These are phyloP conservation scores for Verticillium nubilum DNA, from an alignment of 2,329 filamentous ascomycete genomes.

Conservation along the genomic window DNA sequence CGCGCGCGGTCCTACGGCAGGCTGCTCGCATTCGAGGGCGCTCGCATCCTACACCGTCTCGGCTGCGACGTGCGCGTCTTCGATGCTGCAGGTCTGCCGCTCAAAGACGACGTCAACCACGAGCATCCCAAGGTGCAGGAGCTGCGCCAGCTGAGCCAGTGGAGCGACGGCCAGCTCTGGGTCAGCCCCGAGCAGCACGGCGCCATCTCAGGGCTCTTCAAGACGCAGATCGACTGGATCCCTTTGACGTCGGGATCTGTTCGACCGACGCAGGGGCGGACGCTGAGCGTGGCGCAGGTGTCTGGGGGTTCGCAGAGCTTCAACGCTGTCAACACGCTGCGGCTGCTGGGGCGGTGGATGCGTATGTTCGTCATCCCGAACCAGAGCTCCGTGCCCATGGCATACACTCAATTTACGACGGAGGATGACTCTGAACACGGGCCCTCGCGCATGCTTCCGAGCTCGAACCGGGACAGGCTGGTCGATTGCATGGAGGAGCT, in stretches of 20 bases:
- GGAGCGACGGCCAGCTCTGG: constrained; percentile 65
- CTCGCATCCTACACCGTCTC: constrained; percentile 55
- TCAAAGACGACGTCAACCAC: constrained; percentile 58
- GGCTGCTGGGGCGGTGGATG: constrained; percentile 64
- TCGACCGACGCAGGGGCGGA: constrained; percentile 61
- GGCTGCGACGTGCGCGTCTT: constrained; percentile 63
- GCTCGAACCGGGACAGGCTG: constrained; percentile 52
- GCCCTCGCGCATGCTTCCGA: constrained; percentile 45
- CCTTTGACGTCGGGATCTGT: constrained; percentile 56
- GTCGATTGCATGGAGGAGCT: constrained; percentile 68
- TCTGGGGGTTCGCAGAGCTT: constrained; percentile 61
- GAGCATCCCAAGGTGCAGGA: constrained; percentile 57
- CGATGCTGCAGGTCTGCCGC: constrained; percentile 50
- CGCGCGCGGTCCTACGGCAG: constrained; percentile 53
- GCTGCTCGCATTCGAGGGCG: constrained; percentile 54
- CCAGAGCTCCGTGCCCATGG: constrained; percentile 57
- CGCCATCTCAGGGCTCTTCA: constrained; percentile 57
- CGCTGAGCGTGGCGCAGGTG: constrained; percentile 56
- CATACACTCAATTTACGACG: constrained; percentile 52
- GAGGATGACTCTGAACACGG: constrained; percentile 26
- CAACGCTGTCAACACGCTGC: constrained; percentile 61
- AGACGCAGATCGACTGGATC: constrained; percentile 68
- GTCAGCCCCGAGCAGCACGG: constrained; percentile 63
- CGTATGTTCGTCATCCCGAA: constrained; percentile 64
- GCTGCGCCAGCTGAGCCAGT: constrained; percentile 52